Evolutionary conservation across 228 moss, liverwort and hornwort genomes (phyloP).

Genomic region (Sphagnum fallax): DNA sequence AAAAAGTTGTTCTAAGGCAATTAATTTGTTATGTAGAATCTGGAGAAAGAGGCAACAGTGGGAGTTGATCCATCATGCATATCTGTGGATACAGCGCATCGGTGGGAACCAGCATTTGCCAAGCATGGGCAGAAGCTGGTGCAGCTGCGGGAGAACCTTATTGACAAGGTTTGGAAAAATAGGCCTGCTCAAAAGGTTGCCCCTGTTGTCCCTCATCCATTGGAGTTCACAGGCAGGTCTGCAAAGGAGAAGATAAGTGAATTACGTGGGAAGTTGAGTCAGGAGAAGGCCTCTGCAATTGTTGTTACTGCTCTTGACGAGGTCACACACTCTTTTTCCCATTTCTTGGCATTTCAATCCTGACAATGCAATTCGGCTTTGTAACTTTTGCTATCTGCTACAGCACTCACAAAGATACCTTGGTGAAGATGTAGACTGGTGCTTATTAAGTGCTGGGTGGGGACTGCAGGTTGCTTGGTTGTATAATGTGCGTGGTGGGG

Average conservation of each 20-base stretch:
- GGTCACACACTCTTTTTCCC: constrained; percentile 13
- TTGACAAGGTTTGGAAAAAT: constrained; percentile 68
- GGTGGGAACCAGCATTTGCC: constrained; percentile 68
- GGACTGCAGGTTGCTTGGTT: constrained; percentile 72
- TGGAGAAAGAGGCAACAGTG: constrained; percentile 46
- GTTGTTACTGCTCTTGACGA: constrained; percentile 75
- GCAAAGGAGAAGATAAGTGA: constrained; percentile 73
- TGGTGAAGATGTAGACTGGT: too few relatives aligned
- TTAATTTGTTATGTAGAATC: constrained; percentile 28
- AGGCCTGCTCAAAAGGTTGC: constrained; percentile 50
- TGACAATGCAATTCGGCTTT: neutral
- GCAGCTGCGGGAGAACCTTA: constrained; percentile 49
- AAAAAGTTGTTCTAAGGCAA: too few relatives aligned
- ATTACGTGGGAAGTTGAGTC: constrained; percentile 52
- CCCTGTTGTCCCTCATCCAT: constrained; percentile 54
- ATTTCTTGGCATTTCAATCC: neutral
- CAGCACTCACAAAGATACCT: too few relatives aligned
- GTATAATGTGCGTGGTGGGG: constrained; percentile 74
- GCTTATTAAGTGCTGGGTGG: constrained; percentile 17
- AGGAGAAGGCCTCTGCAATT: constrained; percentile 62
- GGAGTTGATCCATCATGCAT: constrained; percentile 73
- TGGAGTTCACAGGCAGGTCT: constrained; percentile 59
- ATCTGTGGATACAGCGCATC: constrained; percentile 73
- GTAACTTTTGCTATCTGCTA: neutral
- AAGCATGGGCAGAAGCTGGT: constrained; percentile 54